Base-by-base conservation (phyloP, 2,329 filamentous ascomycete genomes). In the Triangularia setosa region DNA sequence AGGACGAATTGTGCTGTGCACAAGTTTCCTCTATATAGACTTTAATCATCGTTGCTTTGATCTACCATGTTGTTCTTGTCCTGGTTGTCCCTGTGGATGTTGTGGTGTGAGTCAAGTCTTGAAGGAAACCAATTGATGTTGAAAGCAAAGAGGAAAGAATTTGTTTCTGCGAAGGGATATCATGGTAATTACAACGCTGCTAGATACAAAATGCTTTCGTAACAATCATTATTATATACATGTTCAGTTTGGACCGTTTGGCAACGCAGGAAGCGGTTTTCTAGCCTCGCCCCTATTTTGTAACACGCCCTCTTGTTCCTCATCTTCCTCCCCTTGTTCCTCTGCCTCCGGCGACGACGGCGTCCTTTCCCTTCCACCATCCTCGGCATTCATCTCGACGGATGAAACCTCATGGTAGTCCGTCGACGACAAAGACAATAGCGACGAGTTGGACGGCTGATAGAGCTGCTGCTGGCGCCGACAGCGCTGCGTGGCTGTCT, bases 251-350 rank as follows among this genome's bases (percentile, higher is more conserved):
- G 74, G 70, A 61, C 73, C 72, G 66, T 77, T 75, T 4, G 76
- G 75, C 21, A 77, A 61, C 53, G 75, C 75, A 7, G 76, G 75
- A 6, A 77, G 64, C 30, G 75, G 75, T 55, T 77, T 77, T 56
- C 56, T 67, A 9, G 68, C 63, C 6, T 64, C 61, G 7, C 64
- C 65, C 40, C 18, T 48, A 21, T 21, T n/a, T 8, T 48, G 40
- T 48, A n/a, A 11, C 40, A 48, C 18, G n/a, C n/a, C n/a, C n/a
- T 48, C 33, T 25, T 48, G 44, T 18, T 61, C 44, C 12, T 62
- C 56, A 3, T 53, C 21, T 23, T 33, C 30, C 14, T 27, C 58
- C 12, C 56, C 18, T 54, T 64, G 24, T 18, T 56, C 54, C 12
- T 27, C 52, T 23, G 14, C 14, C 35, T 62, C 44, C 5, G 35